Percentiles rank a stretch among this genome's conserved stretches.
Conservation (phyloP, 116 monocot genomes). For the Zostera marina region DNA sequence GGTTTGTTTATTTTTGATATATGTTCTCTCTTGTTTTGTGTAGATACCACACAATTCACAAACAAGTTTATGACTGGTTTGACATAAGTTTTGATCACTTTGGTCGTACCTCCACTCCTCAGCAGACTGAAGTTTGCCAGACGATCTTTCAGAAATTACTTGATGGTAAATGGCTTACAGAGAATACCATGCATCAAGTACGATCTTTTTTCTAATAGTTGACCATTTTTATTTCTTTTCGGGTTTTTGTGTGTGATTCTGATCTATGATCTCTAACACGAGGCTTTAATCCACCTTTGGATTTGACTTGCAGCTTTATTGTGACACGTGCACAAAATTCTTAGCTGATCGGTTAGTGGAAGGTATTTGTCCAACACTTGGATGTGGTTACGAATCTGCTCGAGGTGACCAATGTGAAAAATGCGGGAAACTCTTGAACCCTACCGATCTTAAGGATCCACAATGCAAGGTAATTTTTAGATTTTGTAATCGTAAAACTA, state of each 20-base stretch:
- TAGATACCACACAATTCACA: constrained; percentile 91
- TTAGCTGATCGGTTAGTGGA: constrained; percentile 92
- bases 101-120: constrained; percentile 75
- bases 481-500: background rate
- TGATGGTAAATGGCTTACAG: constrained; percentile 80
- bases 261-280: background rate
- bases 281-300: background rate
- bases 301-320: constrained; percentile 53
- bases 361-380: constrained; percentile 60
- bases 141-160: constrained; percentile 68
- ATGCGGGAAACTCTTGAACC: constrained; percentile 82
- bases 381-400: constrained; percentile 74
- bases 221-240: background rate
- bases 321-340: constrained; percentile 72
- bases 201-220: background rate
- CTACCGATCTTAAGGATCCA: constrained; percentile 76
- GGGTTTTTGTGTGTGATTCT: background rate
- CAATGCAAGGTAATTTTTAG: constrained; percentile 61
- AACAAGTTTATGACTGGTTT: constrained; percentile 86
- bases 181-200: constrained; percentile 92
- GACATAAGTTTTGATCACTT: constrained; percentile 88
- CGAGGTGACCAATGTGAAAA: constrained; percentile 94
- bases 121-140: constrained; percentile 95
- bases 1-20: background rate
- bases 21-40: background rate